These are phyloP conservation scores for Williopsis jadinii DNA, from an alignment of 1,139 yeast species.

Conservation along the genomic window DNA sequence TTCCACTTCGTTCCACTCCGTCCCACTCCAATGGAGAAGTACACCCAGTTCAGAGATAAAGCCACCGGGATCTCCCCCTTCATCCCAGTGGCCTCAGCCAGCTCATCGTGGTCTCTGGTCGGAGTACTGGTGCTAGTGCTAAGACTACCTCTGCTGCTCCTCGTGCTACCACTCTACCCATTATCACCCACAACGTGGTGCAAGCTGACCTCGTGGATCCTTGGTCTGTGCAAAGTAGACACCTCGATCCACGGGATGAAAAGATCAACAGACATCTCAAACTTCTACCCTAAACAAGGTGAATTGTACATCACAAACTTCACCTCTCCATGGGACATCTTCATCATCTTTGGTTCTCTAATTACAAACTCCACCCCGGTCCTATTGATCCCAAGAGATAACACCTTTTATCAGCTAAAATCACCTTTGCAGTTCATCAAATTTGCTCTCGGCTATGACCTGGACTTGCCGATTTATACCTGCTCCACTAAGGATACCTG, in stretches of 20 bases:
- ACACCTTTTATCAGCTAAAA: not conserved
- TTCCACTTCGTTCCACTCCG: too few species aligned
- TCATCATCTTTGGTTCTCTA: slow-evolving; percentile 18
- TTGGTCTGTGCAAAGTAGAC: slow-evolving; percentile 12
- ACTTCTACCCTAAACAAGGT: slow-evolving; percentile 33
- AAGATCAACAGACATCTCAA: slow-evolving; percentile 15
- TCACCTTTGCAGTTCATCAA: not conserved
- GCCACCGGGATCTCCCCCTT: slow-evolving; percentile 83
- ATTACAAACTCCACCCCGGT: not conserved
- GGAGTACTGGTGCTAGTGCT: not conserved
- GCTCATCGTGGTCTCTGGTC: too few species aligned
- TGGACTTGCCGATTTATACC: not conserved
- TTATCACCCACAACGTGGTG: not conserved
- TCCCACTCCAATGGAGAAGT: slow-evolving; percentile 52
- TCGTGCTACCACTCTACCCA: not conserved
- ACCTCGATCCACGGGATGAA: slow-evolving; percentile 16
- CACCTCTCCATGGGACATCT: slow-evolving; percentile 48
- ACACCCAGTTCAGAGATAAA: slow-evolving; percentile 67
- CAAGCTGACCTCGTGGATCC: slow-evolving; percentile 1
- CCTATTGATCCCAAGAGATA: not conserved
- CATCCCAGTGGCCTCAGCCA: slow-evolving; percentile 33
- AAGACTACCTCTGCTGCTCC: not conserved
- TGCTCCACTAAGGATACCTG: not conserved
- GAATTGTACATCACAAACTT: slow-evolving; percentile 47
- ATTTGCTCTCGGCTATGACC: not conserved